Conservation (phyloP, 495 filamentous ascomycete species). For the Neurospora cerealis region DNA sequence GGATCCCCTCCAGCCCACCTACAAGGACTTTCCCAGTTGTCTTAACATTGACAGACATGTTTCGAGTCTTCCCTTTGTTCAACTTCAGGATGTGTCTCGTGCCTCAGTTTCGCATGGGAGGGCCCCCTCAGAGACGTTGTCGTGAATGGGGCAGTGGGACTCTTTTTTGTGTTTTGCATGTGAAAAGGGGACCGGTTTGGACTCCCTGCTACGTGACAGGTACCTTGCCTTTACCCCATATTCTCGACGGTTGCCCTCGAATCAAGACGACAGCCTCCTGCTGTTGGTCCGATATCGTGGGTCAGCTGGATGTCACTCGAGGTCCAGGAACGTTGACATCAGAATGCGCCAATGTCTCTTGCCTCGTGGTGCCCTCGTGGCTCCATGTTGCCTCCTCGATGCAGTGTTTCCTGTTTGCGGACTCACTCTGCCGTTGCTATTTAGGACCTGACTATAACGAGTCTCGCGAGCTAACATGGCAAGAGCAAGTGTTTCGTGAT, state of each 20-base stretch:
- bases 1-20: neutral
- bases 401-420: neutral
- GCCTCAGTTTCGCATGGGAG: neutral
- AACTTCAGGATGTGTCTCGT: neutral
- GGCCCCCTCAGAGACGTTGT: neutral
- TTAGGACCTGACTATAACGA: neutral
- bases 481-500: neutral
- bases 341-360: neutral
- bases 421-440: neutral
- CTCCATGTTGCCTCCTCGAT: neutral
- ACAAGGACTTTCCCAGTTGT: neutral
- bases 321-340: neutral
- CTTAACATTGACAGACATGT: neutral
- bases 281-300: neutral
- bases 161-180: neutral
- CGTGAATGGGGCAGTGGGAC: neutral
- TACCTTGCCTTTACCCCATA: neutral
- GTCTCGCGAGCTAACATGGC: neutral
- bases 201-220: neutral
- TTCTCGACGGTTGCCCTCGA: neutral
- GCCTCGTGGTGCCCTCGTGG: neutral
- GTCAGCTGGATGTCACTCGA: neutral
- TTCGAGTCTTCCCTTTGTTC: neutral
- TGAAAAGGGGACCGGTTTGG: neutral
- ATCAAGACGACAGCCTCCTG: neutral